phyloP scores from a whole-genome alignment of 148 eudicot genomes.

The Rhododendron griersonianum region DNA sequence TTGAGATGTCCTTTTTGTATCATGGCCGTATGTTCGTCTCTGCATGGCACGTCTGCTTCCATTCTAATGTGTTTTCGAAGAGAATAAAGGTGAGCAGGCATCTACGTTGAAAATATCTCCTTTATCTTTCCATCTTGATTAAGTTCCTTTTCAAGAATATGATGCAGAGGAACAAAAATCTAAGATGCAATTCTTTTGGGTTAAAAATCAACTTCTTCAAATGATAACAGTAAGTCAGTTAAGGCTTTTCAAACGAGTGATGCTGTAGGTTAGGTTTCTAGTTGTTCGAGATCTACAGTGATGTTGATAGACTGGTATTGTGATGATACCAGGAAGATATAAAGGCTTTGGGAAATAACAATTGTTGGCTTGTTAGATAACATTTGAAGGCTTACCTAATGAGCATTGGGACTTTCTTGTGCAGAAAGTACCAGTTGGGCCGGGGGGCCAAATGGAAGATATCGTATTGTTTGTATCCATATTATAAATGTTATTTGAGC shows the following conservation, averaged over 20 bases:
- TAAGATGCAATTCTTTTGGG: neutral
- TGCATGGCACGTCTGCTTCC: constrained; percentile 89
- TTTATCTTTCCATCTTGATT: neutral
- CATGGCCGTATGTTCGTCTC: constrained; percentile 96
- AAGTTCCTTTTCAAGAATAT: neutral
- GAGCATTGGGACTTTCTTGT: neutral
- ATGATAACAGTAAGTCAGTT: neutral
- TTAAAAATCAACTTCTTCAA: neutral
- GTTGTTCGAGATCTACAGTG: neutral
- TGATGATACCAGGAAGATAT: neutral
- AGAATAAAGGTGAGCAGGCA: constrained; percentile 74
- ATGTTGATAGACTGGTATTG: neutral
- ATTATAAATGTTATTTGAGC: neutral
- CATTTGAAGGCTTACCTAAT: neutral
- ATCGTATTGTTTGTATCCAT: neutral
- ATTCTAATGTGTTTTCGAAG: constrained; percentile 92
- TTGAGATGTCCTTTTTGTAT: constrained; percentile 91
- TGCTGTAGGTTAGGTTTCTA: neutral
- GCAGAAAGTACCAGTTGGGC: neutral
- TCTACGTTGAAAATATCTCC: neutral
- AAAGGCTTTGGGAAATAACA: neutral
- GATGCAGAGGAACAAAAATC: neutral
- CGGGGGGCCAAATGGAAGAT: neutral
- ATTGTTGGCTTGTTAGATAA: neutral
- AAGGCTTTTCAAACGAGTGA: neutral